Evolutionary conservation across 1,284 basidiomycete genomes (phyloP).

Genomic region (Pulveroboletus sp.): DNA sequence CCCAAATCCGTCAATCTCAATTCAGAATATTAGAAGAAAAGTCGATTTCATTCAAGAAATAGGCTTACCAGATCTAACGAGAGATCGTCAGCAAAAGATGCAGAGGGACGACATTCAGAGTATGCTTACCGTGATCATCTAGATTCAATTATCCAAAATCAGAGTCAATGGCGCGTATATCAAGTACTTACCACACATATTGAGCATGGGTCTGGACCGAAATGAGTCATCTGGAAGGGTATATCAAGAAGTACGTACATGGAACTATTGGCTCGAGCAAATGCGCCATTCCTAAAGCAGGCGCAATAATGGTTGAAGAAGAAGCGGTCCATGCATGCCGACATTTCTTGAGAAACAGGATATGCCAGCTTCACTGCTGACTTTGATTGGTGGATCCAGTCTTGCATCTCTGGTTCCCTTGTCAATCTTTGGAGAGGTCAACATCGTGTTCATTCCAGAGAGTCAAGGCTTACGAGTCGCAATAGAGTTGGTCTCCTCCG

Average conservation of each 20-base stretch:
- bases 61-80: slow-evolving; percentile 46
- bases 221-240: slow-evolving; percentile 2
- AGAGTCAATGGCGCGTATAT: neutral
- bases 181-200: slow-evolving; percentile 54
- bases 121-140: slow-evolving; percentile 74
- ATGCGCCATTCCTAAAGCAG: slow-evolving; percentile 85
- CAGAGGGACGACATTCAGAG: neutral
- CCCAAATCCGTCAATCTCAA: slow-evolving; percentile 89
- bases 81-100: slow-evolving; percentile 26
- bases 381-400: slow-evolving; percentile 77
- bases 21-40: neutral
- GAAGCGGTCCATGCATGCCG: slow-evolving; percentile 81
- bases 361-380: slow-evolving; percentile 64
- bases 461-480: slow-evolving; percentile 55
- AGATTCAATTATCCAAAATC: neutral
- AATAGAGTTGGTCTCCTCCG: slow-evolving; percentile 85
- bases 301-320: slow-evolving; percentile 92
- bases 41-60: neutral
- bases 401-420: slow-evolving; percentile 77
- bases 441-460: neutral
- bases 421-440: slow-evolving; percentile 47
- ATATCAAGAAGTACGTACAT: slow-evolving; percentile 62
- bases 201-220: slow-evolving; percentile 56
- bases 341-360: slow-evolving; percentile 74
- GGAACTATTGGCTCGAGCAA: slow-evolving; percentile 88